Evolutionary conservation across 1,284 basidiomycete genomes (phyloP), one percentile per base, ranked within the genome.

Genomic region (Flammula alnicola): DNA sequence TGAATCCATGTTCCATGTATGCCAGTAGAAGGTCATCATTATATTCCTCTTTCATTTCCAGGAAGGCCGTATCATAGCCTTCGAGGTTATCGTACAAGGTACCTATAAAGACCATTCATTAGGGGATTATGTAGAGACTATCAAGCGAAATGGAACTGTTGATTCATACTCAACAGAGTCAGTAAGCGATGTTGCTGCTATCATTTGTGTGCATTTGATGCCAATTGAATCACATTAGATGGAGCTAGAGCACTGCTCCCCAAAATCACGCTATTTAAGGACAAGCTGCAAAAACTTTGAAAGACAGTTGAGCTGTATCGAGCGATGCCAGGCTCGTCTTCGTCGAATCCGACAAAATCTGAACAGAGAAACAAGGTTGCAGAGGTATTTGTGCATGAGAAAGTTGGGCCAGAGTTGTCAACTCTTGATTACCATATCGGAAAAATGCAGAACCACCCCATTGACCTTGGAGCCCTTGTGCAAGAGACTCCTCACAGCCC

Each of bases 241-340:
- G 36, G 36, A 37, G 14, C 36, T 37, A 6, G 36, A 37, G 20
- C 36, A 37, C 10, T 22, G 36, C 8, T 37, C 36, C 8, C 36
- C 36, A 4, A 37, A 37, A 17, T 37, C 36, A 12, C 36, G 11
- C 9, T 37, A 37, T 37, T 22, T 22, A 1, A 19, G 36, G 36
- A 37, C 36, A 22, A 37, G 36, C 20, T 22, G 36, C 36, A 37
- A 23, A 37, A 37, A 22, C 3, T 37, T 37, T n/a, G 36, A 37
- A 37, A 37, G 25, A 23, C 36, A 37, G 17, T n/a, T 37, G 20
- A 22, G 11, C 19, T 22, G 25, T 12, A 37, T 37, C 14, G 36
- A 37, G 19, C 36, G 20, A 10, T n/a, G 20, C 2, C 36, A 37
- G 9, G 12, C 36, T 2, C 36, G 36, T 37, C 20, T 37, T 37